These are phyloP conservation scores for Solanum piurae DNA, from an alignment of 257 asterid species.

Conservation along the genomic window DNA sequence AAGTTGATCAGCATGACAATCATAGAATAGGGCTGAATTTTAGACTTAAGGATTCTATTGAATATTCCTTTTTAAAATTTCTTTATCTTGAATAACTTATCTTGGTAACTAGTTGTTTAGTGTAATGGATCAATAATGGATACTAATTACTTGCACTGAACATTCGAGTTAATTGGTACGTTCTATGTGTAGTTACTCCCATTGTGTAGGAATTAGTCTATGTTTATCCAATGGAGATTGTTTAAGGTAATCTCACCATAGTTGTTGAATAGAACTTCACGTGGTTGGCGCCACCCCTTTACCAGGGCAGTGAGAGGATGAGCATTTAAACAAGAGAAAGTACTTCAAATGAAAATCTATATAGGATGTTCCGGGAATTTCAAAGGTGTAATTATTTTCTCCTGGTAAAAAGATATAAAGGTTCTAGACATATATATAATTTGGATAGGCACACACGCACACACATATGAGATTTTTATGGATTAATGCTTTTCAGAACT, in stretches of 20 bases:
- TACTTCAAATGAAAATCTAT: not conserved
- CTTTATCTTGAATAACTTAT: not conserved
- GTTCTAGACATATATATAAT: not conserved
- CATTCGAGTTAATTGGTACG: not conserved
- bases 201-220: not conserved
- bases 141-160: not conserved
- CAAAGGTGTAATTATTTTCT: not conserved
- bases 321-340: not conserved
- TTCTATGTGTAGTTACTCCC: not conserved
- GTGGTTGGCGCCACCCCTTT: not conserved
- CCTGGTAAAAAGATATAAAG: not conserved
- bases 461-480: not conserved
- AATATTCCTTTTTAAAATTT: not conserved
- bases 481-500: not conserved
- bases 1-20: not conserved
- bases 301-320: not conserved
- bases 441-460: not conserved
- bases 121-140: not conserved
- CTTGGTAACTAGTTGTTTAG: not conserved
- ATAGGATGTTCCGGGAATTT: not conserved
- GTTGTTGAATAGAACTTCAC: not conserved
- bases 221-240: not conserved
- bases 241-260: not conserved
- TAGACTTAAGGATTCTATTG: not conserved
- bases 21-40: not conserved